These are phyloP conservation scores for Eimeria sp. DNA, from an alignment of 169 alveolate genomes.

Conservation along the genomic window DNA sequence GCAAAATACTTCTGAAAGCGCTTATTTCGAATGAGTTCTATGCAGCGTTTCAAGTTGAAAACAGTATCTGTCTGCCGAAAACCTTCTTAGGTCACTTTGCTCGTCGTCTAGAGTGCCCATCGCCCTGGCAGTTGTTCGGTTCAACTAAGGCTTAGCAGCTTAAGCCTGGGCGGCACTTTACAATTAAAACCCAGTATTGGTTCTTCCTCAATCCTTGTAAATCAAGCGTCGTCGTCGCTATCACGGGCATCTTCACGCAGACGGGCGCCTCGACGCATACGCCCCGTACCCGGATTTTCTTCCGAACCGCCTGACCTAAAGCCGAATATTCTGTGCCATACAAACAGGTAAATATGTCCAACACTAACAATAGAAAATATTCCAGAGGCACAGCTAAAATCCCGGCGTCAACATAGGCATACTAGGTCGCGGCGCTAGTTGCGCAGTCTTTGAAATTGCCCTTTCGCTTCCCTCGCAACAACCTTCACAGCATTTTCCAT, in stretches of 20 bases:
- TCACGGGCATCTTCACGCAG: not conserved
- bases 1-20: not conserved
- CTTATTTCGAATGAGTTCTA: not conserved
- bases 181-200: not conserved
- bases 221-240: not conserved
- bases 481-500: not conserved
- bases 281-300: not conserved
- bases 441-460: not conserved
- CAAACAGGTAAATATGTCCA: not conserved
- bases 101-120: not conserved
- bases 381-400: not conserved
- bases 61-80: not conserved
- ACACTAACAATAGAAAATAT: not conserved
- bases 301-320: not conserved
- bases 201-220: not conserved
- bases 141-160: not conserved
- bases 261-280: not conserved
- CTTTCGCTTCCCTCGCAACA: not conserved
- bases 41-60: not conserved
- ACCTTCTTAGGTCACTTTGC: not conserved
- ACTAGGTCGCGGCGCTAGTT: not conserved
- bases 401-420: not conserved
- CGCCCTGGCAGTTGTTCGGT: not conserved
- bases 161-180: not conserved
- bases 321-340: not conserved